These are phyloP conservation scores for Coniochaeta ligniaria DNA, from an alignment of 2,329 filamentous ascomycete species.

Conservation along the genomic window DNA sequence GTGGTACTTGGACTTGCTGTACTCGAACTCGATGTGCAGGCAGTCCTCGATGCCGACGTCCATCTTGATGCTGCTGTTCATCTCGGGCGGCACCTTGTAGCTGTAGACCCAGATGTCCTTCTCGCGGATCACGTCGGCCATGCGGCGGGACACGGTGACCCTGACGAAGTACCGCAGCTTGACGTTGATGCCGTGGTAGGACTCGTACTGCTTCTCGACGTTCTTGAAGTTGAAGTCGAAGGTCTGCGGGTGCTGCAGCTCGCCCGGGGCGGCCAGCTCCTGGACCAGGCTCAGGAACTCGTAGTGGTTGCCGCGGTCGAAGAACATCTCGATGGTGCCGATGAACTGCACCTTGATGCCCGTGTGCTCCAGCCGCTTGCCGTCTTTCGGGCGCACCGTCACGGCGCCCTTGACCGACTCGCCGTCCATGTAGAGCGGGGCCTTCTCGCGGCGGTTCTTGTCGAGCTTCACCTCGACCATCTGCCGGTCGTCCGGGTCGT, in stretches of 20 bases:
- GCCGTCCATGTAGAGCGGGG: constrained; percentile 93
- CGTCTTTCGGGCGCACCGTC: constrained; percentile 93
- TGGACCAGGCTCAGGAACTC: constrained; percentile 97
- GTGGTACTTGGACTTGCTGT: constrained; percentile 98
- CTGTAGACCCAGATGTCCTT: constrained; percentile 99
- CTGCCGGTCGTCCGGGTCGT: constrained; percentile 86
- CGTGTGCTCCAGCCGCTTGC: constrained; percentile 94
- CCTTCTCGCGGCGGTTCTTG: constrained; percentile 95
- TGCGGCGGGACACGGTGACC: constrained; percentile 90
- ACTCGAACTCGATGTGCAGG: constrained; percentile 98
- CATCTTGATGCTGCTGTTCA: constrained; percentile 99
- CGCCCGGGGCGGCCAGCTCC: constrained; percentile 91
- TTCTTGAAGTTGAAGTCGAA: constrained; percentile 99
- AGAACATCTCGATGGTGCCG: constrained; percentile 99
- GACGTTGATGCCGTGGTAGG: constrained; percentile 99
- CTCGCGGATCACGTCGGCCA: constrained; percentile 96
- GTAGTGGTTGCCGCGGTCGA: constrained; percentile 97
- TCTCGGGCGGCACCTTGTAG: constrained; percentile 95
- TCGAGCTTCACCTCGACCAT: constrained; percentile 98
- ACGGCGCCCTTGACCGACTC: constrained; percentile 97
- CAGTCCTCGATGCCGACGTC: constrained; percentile 99
- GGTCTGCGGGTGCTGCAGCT: constrained; percentile 96
- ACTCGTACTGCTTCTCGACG: constrained; percentile 99
- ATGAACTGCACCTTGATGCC: constrained; percentile 99
- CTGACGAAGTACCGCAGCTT: constrained; percentile 97